Evolutionary conservation across 1,139 yeast genomes (phyloP).

Genomic region (Lodderomyces metapsilosis): DNA sequence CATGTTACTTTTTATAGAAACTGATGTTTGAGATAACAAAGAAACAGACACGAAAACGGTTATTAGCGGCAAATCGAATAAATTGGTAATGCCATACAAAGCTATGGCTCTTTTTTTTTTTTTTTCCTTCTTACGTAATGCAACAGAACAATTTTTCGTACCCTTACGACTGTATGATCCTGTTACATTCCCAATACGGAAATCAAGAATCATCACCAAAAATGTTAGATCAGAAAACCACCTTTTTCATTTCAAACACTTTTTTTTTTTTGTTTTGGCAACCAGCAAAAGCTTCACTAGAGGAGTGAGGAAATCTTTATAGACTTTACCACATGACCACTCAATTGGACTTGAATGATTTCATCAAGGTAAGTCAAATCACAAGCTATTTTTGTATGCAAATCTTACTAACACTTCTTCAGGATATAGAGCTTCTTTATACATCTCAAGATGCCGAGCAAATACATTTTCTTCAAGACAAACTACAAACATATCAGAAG

Average conservation of each 20-base stretch:
- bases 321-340: slow-evolving; percentile 4
- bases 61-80: too few relatives aligned
- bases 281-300: neutral
- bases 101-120: neutral
- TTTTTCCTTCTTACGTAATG: neutral
- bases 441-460: slow-evolving; percentile 40
- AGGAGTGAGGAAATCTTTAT: neutral
- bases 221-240: too few relatives aligned
- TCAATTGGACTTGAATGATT: slow-evolving; percentile 7
- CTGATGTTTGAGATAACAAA: neutral
- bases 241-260: neutral
- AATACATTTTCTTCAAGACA: slow-evolving; percentile 48
- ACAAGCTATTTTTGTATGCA: neutral
- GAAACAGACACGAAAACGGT: neutral
- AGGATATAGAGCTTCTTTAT: slow-evolving; percentile 42
- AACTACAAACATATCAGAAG: slow-evolving; percentile 55
- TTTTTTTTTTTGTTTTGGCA: too few relatives aligned
- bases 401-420: slow-evolving; percentile 11
- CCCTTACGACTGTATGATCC: neutral
- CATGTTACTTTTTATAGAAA: neutral
- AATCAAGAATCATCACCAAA: neutral
- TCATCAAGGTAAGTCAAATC: slow-evolving; percentile 18
- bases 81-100: neutral
- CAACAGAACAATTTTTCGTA: neutral
- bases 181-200: neutral